A percentile compares a stretch with the other conserved stretches of the same genome.
Conservation (phyloP, 2,329 filamentous ascomycete species). For the Ophiostoma tasmaniense region DNA sequence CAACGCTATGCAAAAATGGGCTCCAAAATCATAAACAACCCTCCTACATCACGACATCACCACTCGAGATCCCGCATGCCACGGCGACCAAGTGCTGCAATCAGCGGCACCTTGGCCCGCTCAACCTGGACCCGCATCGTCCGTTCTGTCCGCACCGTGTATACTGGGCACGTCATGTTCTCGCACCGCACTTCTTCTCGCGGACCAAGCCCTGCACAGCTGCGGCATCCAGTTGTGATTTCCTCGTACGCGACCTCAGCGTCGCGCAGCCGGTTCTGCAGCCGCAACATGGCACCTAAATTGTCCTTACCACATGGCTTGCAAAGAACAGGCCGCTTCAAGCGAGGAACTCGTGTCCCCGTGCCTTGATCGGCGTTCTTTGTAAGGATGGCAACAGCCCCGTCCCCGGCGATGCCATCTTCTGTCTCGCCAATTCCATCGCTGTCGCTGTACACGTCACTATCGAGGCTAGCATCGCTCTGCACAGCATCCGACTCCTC, state of each 20-base stretch:
- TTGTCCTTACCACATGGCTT: constrained; percentile 43
- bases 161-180: constrained; percentile 86
- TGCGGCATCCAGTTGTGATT: constrained; percentile 65
- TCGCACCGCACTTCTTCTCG: constrained; percentile 78
- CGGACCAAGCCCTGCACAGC: constrained; percentile 65
- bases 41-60: constrained; percentile 14
- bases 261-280: constrained; percentile 53
- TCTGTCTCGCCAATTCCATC: background rate
- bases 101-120: constrained; percentile 30
- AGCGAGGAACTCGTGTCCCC: background rate
- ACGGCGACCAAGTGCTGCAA: constrained; percentile 28
- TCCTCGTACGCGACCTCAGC: constrained; percentile 58
- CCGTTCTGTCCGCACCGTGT: constrained; percentile 68
- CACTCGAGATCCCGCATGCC: constrained; percentile 29
- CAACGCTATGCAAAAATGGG: background rate
- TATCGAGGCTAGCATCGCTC: background rate
- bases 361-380: background rate
- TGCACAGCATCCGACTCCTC: background rate
- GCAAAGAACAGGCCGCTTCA: constrained; percentile 35
- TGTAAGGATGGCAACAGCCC: too few relatives aligned
- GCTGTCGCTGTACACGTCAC: background rate
- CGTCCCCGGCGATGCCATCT: background rate
- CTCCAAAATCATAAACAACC: background rate
- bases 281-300: constrained; percentile 53
- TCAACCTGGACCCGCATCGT: constrained; percentile 37